A percentile compares a stretch with the other conserved stretches of the same genome.
These are phyloP conservation scores for Cytospora paraplurivora DNA, from an alignment of 2,329 filamentous ascomycete genomes.

Conservation along the genomic window DNA sequence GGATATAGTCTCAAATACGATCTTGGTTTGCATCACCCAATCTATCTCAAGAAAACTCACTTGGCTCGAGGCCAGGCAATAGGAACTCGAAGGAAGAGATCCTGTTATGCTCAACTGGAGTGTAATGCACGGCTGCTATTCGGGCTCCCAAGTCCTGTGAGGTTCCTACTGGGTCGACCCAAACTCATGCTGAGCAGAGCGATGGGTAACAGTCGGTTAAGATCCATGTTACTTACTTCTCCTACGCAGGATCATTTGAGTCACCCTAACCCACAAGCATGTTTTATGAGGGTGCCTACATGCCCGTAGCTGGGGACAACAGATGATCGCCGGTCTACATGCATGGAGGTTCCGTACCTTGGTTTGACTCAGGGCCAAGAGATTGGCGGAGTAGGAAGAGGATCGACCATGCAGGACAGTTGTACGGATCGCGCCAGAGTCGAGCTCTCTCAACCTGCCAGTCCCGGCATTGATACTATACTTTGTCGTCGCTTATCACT, in stretches of 20 bases:
- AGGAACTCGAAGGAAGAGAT: background rate
- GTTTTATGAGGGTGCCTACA: background rate
- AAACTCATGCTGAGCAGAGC: background rate
- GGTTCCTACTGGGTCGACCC: background rate
- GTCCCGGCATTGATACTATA: too few relatives aligned
- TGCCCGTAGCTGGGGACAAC: background rate
- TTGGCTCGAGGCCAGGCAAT: background rate
- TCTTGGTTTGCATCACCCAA: background rate
- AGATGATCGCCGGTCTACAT: background rate
- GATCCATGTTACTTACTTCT: background rate
- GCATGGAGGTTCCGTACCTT: background rate
- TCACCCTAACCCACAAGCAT: background rate
- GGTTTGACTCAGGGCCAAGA: background rate
- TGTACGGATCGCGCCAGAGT: background rate
- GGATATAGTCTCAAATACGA: conserved; percentile 5
- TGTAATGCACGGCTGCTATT: background rate
- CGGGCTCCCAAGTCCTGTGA: background rate
- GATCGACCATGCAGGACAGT: background rate
- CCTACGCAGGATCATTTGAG: background rate
- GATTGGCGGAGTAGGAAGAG: background rate
- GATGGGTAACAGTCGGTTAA: background rate
- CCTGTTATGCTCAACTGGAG: background rate
- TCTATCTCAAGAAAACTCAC: background rate
- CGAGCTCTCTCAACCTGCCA: background rate
- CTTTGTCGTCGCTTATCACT: too few relatives aligned